Percentiles rank a stretch among this genome's conserved stretches.
These are phyloP conservation scores for Evansstolkia leycettana DNA, from an alignment of 495 filamentous ascomycete genomes.

Conservation along the genomic window DNA sequence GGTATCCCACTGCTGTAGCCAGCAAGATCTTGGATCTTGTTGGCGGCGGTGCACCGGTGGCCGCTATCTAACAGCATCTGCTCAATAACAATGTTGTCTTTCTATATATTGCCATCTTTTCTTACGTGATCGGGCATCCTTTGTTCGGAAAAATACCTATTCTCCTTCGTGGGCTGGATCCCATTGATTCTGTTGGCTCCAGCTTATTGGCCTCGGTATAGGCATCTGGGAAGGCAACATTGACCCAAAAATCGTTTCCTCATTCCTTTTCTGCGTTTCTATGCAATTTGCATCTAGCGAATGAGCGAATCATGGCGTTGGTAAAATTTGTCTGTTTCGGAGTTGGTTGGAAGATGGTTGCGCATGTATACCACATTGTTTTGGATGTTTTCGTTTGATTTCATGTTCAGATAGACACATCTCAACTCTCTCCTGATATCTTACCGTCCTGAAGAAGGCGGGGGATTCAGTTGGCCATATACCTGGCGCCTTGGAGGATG, in stretches of 20 bases:
- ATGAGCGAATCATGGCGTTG: constrained; percentile 15
- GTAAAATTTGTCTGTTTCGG: constrained; percentile 1
- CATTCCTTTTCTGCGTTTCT: constrained; percentile 9
- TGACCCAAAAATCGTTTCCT: too few relatives aligned
- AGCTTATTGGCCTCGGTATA: constrained; percentile 5
- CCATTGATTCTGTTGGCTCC: constrained; percentile 2
- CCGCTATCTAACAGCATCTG: constrained; percentile 12
- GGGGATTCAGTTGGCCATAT: too few relatives aligned
- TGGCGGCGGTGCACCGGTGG: constrained; percentile 33
- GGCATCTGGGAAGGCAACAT: constrained; percentile 14
- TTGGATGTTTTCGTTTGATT: constrained; percentile 10
- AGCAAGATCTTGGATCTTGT: constrained; percentile 87
- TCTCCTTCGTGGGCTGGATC: constrained; percentile 5
- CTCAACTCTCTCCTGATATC: constrained; percentile 18
- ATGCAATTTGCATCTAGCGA: constrained; percentile 24
- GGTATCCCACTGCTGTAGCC: constrained; percentile 84
- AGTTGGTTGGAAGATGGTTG: constrained; percentile 1
- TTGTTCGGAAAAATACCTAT: background rate
- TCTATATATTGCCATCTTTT: background rate
- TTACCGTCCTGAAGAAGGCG: too few relatives aligned
- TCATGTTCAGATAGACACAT: constrained; percentile 19
- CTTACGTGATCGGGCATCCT: too few relatives aligned
- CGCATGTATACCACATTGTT: constrained; percentile 22
- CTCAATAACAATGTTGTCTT: constrained; percentile 3
- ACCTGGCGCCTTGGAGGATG: too few relatives aligned